Conservation (phyloP, 257 asterid species). For the Penstemon davidsonii region DNA sequence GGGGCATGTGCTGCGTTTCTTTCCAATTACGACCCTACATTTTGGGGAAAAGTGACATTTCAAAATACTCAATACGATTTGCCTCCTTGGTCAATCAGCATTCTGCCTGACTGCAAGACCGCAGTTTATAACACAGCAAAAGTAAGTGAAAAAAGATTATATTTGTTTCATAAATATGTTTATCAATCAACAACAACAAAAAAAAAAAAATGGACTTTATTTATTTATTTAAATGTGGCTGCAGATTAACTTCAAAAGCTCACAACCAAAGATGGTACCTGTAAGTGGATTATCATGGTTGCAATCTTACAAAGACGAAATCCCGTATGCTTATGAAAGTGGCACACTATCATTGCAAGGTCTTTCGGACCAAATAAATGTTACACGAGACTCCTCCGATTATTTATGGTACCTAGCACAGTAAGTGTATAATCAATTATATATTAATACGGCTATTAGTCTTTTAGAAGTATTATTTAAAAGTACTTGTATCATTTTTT, state of each 20-base stretch:
- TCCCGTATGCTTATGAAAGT: constrained; percentile 65
- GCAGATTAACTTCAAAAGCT: constrained; percentile 61
- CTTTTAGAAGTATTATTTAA: neutral
- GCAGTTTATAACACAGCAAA: constrained; percentile 84
- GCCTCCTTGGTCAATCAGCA: constrained; percentile 97
- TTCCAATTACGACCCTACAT: constrained; percentile 65
- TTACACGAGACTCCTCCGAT: constrained; percentile 88
- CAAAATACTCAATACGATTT: constrained; percentile 57
- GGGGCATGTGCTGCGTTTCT: constrained; percentile 91
- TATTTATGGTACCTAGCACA: constrained; percentile 86
- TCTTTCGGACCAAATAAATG: constrained; percentile 68
- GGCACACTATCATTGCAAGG: constrained; percentile 53
- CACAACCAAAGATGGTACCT: constrained; percentile 58
- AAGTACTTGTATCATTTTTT: neutral
- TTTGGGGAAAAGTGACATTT: constrained; percentile 57
- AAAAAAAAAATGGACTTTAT: neutral
- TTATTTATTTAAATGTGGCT: constrained; percentile 10
- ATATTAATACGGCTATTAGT: neutral
- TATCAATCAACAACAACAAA: too few relatives aligned
- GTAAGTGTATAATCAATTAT: constrained; percentile 45
- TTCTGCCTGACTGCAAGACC: constrained; percentile 90
- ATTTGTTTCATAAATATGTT: too few relatives aligned
- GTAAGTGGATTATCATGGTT: constrained; percentile 50
- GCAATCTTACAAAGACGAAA: constrained; percentile 65
- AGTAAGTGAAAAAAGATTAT: constrained; percentile 40